phyloP scores from a whole-genome alignment of 108 stramenopile species.

The Nitzschia sp. region DNA sequence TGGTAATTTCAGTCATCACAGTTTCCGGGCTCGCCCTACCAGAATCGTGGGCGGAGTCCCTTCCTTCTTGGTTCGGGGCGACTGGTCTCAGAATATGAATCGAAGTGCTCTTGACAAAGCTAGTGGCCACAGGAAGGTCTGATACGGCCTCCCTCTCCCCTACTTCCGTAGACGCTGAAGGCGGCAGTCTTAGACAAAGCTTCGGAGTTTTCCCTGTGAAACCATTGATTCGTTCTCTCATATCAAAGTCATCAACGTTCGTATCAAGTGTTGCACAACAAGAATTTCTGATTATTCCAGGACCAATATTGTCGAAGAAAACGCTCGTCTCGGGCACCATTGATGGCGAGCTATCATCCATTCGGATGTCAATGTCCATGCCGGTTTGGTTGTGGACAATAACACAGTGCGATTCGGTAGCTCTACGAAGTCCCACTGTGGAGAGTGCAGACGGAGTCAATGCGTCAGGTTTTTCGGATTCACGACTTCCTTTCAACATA shows the following conservation, averaged over 20 bases:
- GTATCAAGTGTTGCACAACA: constrained; percentile 26
- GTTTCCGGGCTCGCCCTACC: constrained; percentile 41
- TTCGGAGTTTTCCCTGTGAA: constrained; percentile 11
- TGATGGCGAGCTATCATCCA: background rate
- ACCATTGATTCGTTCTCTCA: constrained; percentile 17
- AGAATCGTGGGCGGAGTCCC: background rate
- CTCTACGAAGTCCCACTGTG: constrained; percentile 51
- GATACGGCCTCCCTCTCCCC: constrained; percentile 40
- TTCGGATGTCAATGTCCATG: constrained; percentile 37
- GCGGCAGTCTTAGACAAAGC: constrained; percentile 26
- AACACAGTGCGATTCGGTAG: constrained; percentile 41
- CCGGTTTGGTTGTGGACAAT: constrained; percentile 42
- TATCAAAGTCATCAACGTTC: constrained; percentile 19
- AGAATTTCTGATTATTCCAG: constrained; percentile 25
- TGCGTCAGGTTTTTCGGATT: constrained; percentile 12
- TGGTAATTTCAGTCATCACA: constrained; percentile 26
- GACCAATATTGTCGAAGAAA: constrained; percentile 30
- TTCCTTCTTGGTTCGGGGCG: background rate
- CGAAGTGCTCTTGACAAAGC: constrained; percentile 19
- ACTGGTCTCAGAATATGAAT: constrained; percentile 25
- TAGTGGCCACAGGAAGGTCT: constrained; percentile 35
- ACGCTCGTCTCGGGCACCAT: constrained; percentile 6
- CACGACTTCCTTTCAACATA: constrained; percentile 11
- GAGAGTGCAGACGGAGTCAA: constrained; percentile 46
- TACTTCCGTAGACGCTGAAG: constrained; percentile 18